Evolutionary conservation across 2,329 filamentous ascomycete genomes (phyloP).

Genomic region (Clonostachys byssicola): DNA sequence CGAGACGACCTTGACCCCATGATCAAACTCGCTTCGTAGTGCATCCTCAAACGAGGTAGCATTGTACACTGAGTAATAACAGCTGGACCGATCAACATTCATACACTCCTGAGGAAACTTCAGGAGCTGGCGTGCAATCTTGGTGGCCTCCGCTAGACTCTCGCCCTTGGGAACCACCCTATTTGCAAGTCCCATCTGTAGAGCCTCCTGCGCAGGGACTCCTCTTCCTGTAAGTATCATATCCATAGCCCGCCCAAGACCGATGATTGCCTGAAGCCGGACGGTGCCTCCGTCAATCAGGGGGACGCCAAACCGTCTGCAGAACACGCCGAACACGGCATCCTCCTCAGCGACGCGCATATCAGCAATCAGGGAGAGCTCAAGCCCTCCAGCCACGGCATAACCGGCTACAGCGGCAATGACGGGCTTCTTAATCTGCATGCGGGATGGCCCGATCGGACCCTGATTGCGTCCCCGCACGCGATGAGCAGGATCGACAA

Average conservation of each 20-base stretch:
- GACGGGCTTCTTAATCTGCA: slow-evolving; percentile 45
- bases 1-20: slow-evolving; percentile 33
- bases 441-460: slow-evolving; percentile 47
- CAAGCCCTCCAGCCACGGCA: slow-evolving; percentile 48
- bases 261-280: slow-evolving; percentile 43
- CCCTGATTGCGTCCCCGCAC: slow-evolving; percentile 20
- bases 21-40: slow-evolving; percentile 38
- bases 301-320: slow-evolving; percentile 31
- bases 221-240: slow-evolving; percentile 51
- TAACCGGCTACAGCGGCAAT: slow-evolving; percentile 46
- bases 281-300: slow-evolving; percentile 39
- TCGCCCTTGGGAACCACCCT: slow-evolving; percentile 45
- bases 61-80: slow-evolving; percentile 44
- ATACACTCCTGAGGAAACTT: slow-evolving; percentile 47
- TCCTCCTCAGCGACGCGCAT: slow-evolving; percentile 48
- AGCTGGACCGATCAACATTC: slow-evolving; percentile 40
- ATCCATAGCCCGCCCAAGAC: slow-evolving; percentile 47
- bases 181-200: slow-evolving; percentile 47
- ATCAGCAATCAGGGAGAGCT: slow-evolving; percentile 47
- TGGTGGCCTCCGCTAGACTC: slow-evolving; percentile 40
- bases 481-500: slow-evolving; percentile 4
- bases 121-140: slow-evolving; percentile 39
- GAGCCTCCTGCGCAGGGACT: slow-evolving; percentile 42
- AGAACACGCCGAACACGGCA: slow-evolving; percentile 51
- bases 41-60: slow-evolving; percentile 45